These are phyloP conservation scores for Vicia sativa DNA, from an alignment of 306 rosid genomes.

Conservation along the genomic window DNA sequence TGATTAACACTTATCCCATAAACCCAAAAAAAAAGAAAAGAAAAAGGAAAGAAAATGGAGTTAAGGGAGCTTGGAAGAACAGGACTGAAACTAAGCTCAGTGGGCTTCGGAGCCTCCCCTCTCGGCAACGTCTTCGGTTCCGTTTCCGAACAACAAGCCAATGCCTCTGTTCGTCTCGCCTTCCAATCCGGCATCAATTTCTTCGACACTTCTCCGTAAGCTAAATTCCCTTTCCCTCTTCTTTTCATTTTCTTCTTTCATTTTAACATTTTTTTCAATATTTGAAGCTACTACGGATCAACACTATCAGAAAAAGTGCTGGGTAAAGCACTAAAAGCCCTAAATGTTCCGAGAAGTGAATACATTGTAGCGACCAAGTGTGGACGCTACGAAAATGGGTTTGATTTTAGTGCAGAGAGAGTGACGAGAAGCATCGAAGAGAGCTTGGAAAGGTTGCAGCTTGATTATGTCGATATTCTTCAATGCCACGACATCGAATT, in stretches of 20 bases:
- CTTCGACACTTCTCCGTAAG: slow-evolving; percentile 94
- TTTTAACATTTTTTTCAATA: background rate
- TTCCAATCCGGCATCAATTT: slow-evolving; percentile 81
- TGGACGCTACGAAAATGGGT: slow-evolving; percentile 80
- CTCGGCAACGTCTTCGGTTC: slow-evolving; percentile 87
- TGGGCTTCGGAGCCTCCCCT: slow-evolving; percentile 96
- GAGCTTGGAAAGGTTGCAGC: slow-evolving; percentile 88
- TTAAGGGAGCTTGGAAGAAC: slow-evolving; percentile 76
- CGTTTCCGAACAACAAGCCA: slow-evolving; percentile 69
- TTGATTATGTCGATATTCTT: slow-evolving; percentile 85
- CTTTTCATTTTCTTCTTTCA: background rate
- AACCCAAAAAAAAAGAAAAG: no score
- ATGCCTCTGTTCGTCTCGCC: slow-evolving; percentile 74
- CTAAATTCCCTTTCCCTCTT: background rate
- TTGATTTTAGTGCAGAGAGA: slow-evolving; percentile 87
- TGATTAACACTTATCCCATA: background rate
- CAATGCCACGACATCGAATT: slow-evolving; percentile 97
- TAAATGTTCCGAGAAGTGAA: slow-evolving; percentile 68
- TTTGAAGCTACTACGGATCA: slow-evolving; percentile 73
- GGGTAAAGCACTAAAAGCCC: slow-evolving; percentile 79
- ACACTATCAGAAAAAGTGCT: slow-evolving; percentile 80
- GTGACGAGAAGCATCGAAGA: slow-evolving; percentile 83
- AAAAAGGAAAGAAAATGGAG: slow-evolving; percentile 39
- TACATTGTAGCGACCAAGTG: slow-evolving; percentile 89
- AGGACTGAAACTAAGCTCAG: slow-evolving; percentile 73